Evolutionary conservation across 306 rosid genomes (phyloP).

Genomic region (Chamaecrista fasciculata): DNA sequence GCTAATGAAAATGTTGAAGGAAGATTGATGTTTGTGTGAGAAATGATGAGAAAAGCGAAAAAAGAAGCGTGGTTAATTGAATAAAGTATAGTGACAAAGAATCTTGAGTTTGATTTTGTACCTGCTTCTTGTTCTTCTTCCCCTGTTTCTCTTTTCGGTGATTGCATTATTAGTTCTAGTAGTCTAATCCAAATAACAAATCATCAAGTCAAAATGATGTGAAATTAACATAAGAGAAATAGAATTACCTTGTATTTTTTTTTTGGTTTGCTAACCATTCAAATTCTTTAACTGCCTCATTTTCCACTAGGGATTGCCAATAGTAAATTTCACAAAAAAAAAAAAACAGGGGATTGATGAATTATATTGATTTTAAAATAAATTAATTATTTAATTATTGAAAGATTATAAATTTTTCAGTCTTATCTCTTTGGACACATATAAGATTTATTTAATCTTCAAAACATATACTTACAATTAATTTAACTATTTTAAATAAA

Average conservation of each 20-base stretch:
- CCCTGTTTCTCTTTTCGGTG: not conserved
- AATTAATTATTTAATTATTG: too few relatives aligned
- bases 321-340: not conserved
- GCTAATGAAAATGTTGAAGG: not conserved
- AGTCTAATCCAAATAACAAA: not conserved
- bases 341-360: not conserved
- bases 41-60: not conserved
- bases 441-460: too few relatives aligned
- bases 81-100: not conserved
- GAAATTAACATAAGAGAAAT: not conserved
- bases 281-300: not conserved
- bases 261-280: not conserved
- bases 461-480: too few relatives aligned
- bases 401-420: too few relatives aligned
- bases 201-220: not conserved
- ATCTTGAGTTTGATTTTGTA: conserved; percentile 10
- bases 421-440: too few relatives aligned
- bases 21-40: not conserved
- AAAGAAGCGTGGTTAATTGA: conserved; percentile 9
- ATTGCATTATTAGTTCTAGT: not conserved
- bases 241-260: not conserved
- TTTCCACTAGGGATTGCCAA: not conserved
- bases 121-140: too few relatives aligned
- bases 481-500: too few relatives aligned
- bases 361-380: too few relatives aligned